A percentile compares a stretch with the other conserved stretches of the same genome.
Evolutionary conservation across 148 eudicot species (phyloP).

Genomic region (Amaranthus cruentus): DNA sequence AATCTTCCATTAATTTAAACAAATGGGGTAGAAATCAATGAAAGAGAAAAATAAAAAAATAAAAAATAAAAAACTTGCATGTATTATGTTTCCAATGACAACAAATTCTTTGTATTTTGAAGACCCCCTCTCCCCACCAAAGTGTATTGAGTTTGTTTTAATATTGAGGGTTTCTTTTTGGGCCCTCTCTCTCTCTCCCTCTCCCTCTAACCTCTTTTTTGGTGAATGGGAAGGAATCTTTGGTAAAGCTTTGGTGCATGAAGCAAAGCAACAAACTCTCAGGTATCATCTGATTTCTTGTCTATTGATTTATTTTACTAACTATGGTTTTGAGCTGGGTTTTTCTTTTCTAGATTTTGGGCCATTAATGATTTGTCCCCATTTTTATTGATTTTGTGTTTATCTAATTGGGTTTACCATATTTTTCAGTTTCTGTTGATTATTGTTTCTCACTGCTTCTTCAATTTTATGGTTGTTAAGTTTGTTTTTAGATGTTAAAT

Average conservation of each 20-base stretch:
- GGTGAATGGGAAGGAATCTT: constrained; percentile 13
- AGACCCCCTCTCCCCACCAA: background rate
- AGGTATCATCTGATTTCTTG: constrained; percentile 9
- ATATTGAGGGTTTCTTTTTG: too few species aligned
- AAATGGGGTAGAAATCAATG: background rate
- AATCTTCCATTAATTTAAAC: constrained; percentile 15
- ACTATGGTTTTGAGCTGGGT: background rate
- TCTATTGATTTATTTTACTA: background rate
- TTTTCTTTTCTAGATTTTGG: too few species aligned
- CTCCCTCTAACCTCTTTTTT: background rate
- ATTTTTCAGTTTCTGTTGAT: too few species aligned
- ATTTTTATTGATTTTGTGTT: too few species aligned
- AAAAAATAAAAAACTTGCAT: constrained; percentile 6
- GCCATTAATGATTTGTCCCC: too few species aligned
- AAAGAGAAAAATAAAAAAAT: background rate
- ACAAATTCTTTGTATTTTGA: constrained; percentile 7
- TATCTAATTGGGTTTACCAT: too few species aligned
- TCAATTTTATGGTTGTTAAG: too few species aligned
- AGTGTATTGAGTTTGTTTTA: background rate
- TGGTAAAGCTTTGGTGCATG: constrained; percentile 2
- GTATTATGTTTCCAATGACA: constrained; percentile 23
- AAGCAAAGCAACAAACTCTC: background rate
- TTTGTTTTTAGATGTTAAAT: too few species aligned
- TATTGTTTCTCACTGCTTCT: too few species aligned
- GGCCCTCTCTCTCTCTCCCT: background rate